Evolutionary conservation across 805 yeast species (phyloP).

Genomic region (Ogataea dorogensis): DNA sequence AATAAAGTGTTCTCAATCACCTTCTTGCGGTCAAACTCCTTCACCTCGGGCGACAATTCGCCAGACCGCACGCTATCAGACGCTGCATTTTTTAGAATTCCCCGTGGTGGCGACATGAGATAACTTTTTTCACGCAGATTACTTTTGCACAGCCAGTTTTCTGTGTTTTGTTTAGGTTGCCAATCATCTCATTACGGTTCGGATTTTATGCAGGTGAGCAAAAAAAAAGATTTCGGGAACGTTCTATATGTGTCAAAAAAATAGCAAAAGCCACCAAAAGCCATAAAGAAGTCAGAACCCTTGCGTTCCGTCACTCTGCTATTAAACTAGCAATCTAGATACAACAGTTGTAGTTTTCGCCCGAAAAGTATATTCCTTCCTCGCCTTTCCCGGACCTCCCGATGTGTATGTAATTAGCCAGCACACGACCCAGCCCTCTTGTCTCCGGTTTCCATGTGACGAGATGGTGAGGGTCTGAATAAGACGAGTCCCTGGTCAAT

Average conservation of each 20-base stretch:
- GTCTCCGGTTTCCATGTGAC: too few species aligned
- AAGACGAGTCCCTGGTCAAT: too few species aligned
- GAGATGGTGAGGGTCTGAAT: too few species aligned
- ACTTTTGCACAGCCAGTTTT: constrained; percentile 4
- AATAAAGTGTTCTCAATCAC: constrained; percentile 77
- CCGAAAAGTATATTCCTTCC: too few species aligned
- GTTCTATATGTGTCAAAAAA: constrained; percentile 10
- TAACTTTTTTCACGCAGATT: not conserved
- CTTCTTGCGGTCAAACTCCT: constrained; percentile 49
- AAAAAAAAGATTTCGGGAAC: constrained; percentile 13
- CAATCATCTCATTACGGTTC: too few species aligned
- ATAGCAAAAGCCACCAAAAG: not conserved
- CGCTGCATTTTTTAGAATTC: constrained; percentile 35
- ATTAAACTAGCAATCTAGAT: too few species aligned
- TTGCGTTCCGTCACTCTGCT: not conserved
- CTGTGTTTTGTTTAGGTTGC: not conserved
- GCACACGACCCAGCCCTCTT: too few species aligned
- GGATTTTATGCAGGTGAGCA: constrained; percentile 7
- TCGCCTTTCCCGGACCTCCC: constrained; percentile 3
- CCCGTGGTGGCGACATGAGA: constrained; percentile 26
- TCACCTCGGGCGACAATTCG: constrained; percentile 21
- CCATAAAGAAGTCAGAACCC: not conserved
- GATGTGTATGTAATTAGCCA: not conserved
- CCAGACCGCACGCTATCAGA: constrained; percentile 22
- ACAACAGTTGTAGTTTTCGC: too few species aligned